These are phyloP conservation scores for Trichoderma erinaceum DNA, from an alignment of 495 filamentous ascomycete species.

Conservation along the genomic window DNA sequence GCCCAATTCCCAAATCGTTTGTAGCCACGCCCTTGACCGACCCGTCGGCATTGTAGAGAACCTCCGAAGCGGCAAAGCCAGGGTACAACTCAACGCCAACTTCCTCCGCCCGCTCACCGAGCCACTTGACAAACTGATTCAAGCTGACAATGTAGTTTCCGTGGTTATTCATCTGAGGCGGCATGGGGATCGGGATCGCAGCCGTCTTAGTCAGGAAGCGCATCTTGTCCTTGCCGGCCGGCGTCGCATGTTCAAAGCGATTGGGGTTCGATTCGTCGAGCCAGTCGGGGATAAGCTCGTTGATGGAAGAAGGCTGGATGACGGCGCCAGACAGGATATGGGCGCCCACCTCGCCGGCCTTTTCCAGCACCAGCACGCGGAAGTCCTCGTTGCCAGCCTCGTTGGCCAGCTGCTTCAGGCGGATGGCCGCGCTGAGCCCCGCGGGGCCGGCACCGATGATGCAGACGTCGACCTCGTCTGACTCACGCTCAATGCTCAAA, in stretches of 20 bases:
- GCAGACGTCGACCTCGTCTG: conserved; percentile 90
- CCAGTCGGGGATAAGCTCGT: conserved; percentile 94
- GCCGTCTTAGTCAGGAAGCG: conserved; percentile 83
- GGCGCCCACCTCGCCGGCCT: conserved; percentile 89
- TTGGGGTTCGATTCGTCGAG: conserved; percentile 76
- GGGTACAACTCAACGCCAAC: conserved; percentile 97
- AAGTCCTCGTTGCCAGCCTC: conserved; percentile 95
- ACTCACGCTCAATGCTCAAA: conserved; percentile 70
- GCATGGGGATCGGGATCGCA: conserved; percentile 73
- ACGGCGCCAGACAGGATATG: conserved; percentile 97
- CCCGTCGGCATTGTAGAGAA: conserved; percentile 81
- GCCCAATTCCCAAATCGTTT: conserved; percentile 81
- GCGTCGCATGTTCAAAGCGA: conserved; percentile 76
- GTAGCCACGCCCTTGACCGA: conserved; percentile 92
- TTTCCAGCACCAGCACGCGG: conserved; percentile 86
- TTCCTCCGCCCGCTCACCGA: conserved; percentile 91
- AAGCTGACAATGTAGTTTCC: conserved; percentile 97
- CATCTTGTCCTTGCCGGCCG: conserved; percentile 80
- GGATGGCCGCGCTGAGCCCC: conserved; percentile 87
- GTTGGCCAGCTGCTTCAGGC: conserved; percentile 91
- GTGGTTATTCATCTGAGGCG: conserved; percentile 97
- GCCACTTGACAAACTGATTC: conserved; percentile 90
- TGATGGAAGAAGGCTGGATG: conserved; percentile 79
- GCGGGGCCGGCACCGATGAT: conserved; percentile 95
- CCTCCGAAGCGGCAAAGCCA: conserved; percentile 89